Base-by-base conservation (phyloP, 139 green algal genomes). In the Yamagishiella unicocca region DNA sequence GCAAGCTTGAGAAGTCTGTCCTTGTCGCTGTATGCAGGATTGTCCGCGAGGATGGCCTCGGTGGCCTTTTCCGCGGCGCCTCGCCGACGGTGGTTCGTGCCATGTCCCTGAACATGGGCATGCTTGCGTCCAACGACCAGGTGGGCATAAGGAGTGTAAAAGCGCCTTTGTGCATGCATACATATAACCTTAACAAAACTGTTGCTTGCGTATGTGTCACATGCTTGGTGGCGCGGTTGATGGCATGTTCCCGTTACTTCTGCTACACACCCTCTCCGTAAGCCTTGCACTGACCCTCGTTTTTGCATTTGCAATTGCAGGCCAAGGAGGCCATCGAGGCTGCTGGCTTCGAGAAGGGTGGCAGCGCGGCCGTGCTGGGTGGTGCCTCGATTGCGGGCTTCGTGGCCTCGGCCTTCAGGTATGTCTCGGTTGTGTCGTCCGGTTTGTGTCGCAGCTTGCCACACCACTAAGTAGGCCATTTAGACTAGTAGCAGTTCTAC, bases 61-160 rank as follows among this genome's bases (percentile, higher is more conserved):
- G 38, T 33, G 97, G 97, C 29, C 94, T 98, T 78, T 99, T 99
- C 95, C 95, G 93, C 72, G 98, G 98, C 27, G 96, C 96, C 17
- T 94, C 93, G 6, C 98, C 98, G 72, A 99, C 98, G 27, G 95
- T 99, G 33, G 95, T 98, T 24, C 94, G 98, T 40, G 98, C 98
- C 82, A 99, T 99, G 97, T 95, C 97, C 5, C 95, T 99, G 64
- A 99, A 99, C 96, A 99, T 99, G 98, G 98, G 98, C 85, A 99
- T 99, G 98, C 93, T 99, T 66, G 98, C 98, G 24, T 98, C 96
- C 75, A 99, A 99, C 92, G 98, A 99, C 89, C 97, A 99, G 95
- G 95, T 94, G 46, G 64, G 76, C 14, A 22, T 45, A 46, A 1
- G 40, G 19, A 33, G 61, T 35, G 61, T 58, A 17, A 25, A 58